phyloP scores from a whole-genome alignment of 305 asterid species.

The Fraxinus latifolia region DNA sequence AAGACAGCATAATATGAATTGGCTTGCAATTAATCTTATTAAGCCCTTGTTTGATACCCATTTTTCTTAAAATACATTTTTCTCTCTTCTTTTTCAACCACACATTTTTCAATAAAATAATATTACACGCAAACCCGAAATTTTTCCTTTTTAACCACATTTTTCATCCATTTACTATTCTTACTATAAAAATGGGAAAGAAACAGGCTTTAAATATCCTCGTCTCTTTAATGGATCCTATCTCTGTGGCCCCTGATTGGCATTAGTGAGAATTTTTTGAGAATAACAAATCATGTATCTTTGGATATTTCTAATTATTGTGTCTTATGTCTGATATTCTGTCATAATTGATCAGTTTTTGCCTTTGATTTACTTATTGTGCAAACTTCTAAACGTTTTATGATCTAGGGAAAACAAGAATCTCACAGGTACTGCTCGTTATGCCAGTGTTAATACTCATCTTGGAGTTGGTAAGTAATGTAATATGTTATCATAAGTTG shows the following conservation, averaged over 20 bases:
- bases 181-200: too few species aligned
- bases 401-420: slow-evolving; percentile 87
- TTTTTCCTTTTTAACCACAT: too few species aligned
- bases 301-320: background rate
- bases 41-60: background rate
- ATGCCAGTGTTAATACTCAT: slow-evolving; percentile 93
- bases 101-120: too few species aligned
- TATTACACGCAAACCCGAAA: too few species aligned
- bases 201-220: background rate
- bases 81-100: too few species aligned
- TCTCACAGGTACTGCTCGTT: slow-evolving; percentile 95
- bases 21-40: background rate
- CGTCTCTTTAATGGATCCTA: background rate
- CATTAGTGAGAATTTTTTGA: slow-evolving; percentile 5
- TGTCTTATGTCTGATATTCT: background rate
- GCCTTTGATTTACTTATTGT: slow-evolving; percentile 21
- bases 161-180: too few species aligned
- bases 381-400: slow-evolving; percentile 12
- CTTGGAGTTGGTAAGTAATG: slow-evolving; percentile 79
- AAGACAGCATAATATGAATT: background rate
- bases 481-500: background rate
- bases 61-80: too few species aligned
- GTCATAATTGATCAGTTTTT: slow-evolving; percentile 14
- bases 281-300: background rate
- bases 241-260: background rate